Base-by-base conservation (phyloP, 2,329 filamentous ascomycete species). In the Colletotrichum salicis region DNA sequence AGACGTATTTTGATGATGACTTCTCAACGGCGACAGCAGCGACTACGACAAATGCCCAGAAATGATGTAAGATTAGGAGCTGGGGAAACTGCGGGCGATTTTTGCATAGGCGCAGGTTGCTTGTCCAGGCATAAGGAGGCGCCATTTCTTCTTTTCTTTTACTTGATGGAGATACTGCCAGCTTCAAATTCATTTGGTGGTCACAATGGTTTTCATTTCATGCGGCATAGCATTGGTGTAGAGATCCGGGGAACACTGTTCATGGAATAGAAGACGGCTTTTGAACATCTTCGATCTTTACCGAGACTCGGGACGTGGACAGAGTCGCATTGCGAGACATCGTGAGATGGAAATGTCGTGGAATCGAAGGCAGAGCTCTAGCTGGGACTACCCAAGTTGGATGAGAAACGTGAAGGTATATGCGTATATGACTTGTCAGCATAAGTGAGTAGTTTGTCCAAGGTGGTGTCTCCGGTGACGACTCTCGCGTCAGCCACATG, bases 171-270 rank as follows among this genome's bases (percentile, higher is more conserved):
- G 45, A 19, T 27, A n/a, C 48, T 37, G 52, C 24, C 54, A 55
- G 13, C 51, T 24, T 27, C 19, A 8, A 52, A 19, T 12, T n/a
- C 12, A 51, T 31, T 54, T 48, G 59, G 60, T 33, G 48, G 60
- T 52, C 48, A 33, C n/a, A 41, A 31, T n/a, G 51, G 41, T 66
- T 55, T 65, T n/a, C 8, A 41, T 48, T 41, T 59, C 22, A n/a
- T 41, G n/a, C 29, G 65, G 68, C 68, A 70, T 70, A 62, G 68
- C 64, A 57, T 62, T 65, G 68, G 51, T 67, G 63, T 61, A 61
- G 22, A 61, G 56, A 45, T 27, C 56, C 41, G 35, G 37, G 41
- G 29, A n/a, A 61, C 13, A 29, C 48, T 67, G 67, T 67, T 51
- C 22, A 51, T 68, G 52, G 27, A 64, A 57, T 57, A 67, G 48